Evolutionary conservation across 2,329 filamentous ascomycete genomes (phyloP).

Genomic region (Anisogramma anomala): DNA sequence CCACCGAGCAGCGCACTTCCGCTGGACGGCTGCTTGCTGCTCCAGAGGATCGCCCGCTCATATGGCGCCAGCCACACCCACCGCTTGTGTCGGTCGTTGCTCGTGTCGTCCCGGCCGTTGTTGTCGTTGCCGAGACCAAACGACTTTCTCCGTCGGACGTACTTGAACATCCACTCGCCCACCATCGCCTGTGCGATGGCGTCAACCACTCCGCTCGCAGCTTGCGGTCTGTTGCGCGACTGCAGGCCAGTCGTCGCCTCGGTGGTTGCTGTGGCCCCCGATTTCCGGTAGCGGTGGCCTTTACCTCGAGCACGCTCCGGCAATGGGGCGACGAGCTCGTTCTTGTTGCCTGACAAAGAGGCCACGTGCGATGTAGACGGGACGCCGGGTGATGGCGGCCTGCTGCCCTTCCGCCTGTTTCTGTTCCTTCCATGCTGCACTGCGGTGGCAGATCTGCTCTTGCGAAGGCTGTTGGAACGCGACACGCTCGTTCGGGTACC

Average conservation of each 20-base stretch:
- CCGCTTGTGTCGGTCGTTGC: conserved; percentile 76
- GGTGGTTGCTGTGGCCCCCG: conserved; percentile 44
- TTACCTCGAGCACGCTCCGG: conserved; percentile 21
- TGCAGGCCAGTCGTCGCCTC: conserved; percentile 34
- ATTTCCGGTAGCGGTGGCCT: conserved; percentile 44
- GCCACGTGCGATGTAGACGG: conserved; percentile 62
- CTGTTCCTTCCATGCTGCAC: conserved; percentile 46
- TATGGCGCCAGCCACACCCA: conserved; percentile 99
- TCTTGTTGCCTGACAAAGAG: conserved; percentile 50
- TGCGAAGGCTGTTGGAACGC: conserved; percentile 57
- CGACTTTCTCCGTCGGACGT: conserved; percentile 75
- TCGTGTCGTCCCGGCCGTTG: conserved; percentile 58
- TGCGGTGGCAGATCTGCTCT: conserved; percentile 71
- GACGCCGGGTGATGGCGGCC: conserved; percentile 52
- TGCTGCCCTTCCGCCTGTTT: conserved; percentile 39
- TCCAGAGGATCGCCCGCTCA: conserved; percentile 93
- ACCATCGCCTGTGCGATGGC: conserved; percentile 98
- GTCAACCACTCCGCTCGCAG: conserved; percentile 76
- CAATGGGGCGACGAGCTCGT: conserved; percentile 56
- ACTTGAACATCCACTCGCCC: conserved; percentile 94
- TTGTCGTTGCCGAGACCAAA: conserved; percentile 64
- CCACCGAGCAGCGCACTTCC: conserved; percentile 72
- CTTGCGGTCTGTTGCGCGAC: conserved; percentile 46
- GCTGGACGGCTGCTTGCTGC: conserved; percentile 87
- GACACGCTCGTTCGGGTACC: conserved; percentile 36